Percentiles rank a stretch among this genome's conserved stretches.
Evolutionary conservation across 2,329 filamentous ascomycete species (phyloP).

Genomic region (Periconia macrospinosa): DNA sequence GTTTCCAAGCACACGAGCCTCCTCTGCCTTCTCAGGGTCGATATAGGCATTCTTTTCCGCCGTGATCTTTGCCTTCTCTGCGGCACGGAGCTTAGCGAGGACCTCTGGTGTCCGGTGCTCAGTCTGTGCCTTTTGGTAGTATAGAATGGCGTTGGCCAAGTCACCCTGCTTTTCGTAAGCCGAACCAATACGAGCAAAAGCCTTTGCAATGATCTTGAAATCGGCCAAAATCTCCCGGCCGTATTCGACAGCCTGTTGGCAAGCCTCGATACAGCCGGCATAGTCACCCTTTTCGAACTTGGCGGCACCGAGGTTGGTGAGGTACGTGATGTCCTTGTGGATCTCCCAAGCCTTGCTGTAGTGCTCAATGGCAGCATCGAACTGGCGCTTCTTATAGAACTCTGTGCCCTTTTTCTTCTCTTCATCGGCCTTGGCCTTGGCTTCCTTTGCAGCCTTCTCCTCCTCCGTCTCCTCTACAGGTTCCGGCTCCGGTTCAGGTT

Average conservation of each 20-base stretch:
- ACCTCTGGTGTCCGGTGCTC: slow-evolving; percentile 96
- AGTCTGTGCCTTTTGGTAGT: slow-evolving; percentile 91
- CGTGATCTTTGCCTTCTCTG: slow-evolving; percentile 82
- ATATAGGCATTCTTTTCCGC: slow-evolving; percentile 78
- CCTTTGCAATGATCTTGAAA: slow-evolving; percentile 97
- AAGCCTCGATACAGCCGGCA: slow-evolving; percentile 81
- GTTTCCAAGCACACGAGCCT: slow-evolving; percentile 92
- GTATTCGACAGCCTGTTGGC: slow-evolving; percentile 85
- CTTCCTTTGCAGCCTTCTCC: slow-evolving; percentile 78
- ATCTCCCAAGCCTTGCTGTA: slow-evolving; percentile 94
- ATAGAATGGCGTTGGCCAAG: slow-evolving; percentile 75
- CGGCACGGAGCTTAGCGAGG: slow-evolving; percentile 85
- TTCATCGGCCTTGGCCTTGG: slow-evolving; percentile 89
- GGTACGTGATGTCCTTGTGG: slow-evolving; percentile 94
- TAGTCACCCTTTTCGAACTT: slow-evolving; percentile 97
- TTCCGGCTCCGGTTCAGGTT: slow-evolving; percentile 58
- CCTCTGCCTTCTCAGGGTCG: slow-evolving; percentile 88
- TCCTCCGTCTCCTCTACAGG: slow-evolving; percentile 78
- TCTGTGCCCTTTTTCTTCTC: slow-evolving; percentile 94
- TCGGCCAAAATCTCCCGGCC: slow-evolving; percentile 88
- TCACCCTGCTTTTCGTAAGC: slow-evolving; percentile 91
- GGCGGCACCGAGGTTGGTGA: slow-evolving; percentile 93
- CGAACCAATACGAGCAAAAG: slow-evolving; percentile 93
- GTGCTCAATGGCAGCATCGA: slow-evolving; percentile 91
- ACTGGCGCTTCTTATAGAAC: slow-evolving; percentile 97